Conservation (phyloP, 1,284 basidiomycete species). For the Abortiporus biennis region DNA sequence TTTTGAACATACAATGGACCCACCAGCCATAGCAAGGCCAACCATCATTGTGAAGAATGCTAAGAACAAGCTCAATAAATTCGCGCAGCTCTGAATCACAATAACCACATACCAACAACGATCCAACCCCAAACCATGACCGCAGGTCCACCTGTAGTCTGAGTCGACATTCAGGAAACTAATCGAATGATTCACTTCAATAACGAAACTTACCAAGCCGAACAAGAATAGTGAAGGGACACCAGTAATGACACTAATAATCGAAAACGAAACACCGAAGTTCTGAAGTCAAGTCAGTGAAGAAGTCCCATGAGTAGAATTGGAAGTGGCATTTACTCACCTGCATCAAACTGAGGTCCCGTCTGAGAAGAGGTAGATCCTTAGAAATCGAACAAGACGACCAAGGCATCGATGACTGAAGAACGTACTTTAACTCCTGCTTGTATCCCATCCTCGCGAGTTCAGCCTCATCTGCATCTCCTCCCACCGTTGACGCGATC, state of each 20-base stretch:
- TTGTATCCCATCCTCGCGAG: conserved; percentile 71
- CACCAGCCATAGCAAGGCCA: conserved; percentile 65
- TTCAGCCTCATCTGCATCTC: conserved; percentile 48
- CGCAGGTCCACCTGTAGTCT: conserved; percentile 68
- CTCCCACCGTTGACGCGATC: neutral
- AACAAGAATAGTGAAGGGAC: conserved; percentile 61
- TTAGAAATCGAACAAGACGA: neutral
- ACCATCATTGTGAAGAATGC: conserved; percentile 62
- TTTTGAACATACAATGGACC: conserved; percentile 17
- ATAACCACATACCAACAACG: conserved; percentile 40
- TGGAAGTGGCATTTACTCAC: conserved; percentile 26
- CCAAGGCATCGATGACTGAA: neutral
- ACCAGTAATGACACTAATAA: conserved; percentile 69
- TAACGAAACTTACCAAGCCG: conserved; percentile 53
- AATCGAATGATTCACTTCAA: no score
- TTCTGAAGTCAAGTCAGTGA: conserved; percentile 36
- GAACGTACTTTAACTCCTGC: conserved; percentile 59
- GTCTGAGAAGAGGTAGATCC: conserved; percentile 27
- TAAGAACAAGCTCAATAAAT: conserved; percentile 16
- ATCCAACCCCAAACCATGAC: conserved; percentile 76
- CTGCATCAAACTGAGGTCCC: conserved; percentile 56
- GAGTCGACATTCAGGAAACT: conserved; percentile 9
- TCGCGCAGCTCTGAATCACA: neutral
- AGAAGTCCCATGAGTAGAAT: conserved; percentile 4
- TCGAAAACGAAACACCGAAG: conserved; percentile 72